Evolutionary conservation across 2,329 filamentous ascomycete genomes (phyloP).

Genomic region (Diaporthe batatas): DNA sequence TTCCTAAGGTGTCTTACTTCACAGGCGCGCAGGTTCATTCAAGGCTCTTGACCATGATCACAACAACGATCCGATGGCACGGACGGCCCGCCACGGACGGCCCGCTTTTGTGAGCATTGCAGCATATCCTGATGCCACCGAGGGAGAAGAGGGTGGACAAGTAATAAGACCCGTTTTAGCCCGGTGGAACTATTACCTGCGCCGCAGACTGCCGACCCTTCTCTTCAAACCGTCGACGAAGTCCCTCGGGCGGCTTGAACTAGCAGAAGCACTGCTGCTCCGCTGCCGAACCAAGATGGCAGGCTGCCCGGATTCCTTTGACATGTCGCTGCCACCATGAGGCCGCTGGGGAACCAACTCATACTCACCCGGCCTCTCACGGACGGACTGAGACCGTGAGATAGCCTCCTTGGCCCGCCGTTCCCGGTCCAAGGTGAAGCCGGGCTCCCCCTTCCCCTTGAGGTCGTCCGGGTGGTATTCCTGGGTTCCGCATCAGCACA

Average conservation of each 20-base stretch:
- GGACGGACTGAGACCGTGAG: constrained; percentile 45
- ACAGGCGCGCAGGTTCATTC: not conserved
- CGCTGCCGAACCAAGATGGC: constrained; percentile 51
- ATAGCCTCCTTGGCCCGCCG: constrained; percentile 69
- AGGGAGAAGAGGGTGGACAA: not conserved
- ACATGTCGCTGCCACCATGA: constrained; percentile 42
- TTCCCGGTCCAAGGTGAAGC: constrained; percentile 77
- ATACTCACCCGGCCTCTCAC: constrained; percentile 54
- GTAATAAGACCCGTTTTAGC: not conserved
- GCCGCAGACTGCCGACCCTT: constrained; percentile 66
- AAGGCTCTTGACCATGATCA: not conserved
- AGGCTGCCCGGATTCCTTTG: constrained; percentile 45
- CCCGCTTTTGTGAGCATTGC: not conserved
- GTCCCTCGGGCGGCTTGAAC: constrained; percentile 54
- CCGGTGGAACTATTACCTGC: constrained; percentile 52
- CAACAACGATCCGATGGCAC: not conserved
- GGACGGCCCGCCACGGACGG: not conserved
- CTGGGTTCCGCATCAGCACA: constrained; percentile 51
- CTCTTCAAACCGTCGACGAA: constrained; percentile 66
- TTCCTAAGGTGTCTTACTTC: not conserved
- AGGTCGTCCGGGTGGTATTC: constrained; percentile 81
- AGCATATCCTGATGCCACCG: not conserved
- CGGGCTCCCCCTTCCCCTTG: constrained; percentile 86
- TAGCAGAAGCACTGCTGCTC: constrained; percentile 57
- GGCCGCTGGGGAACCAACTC: constrained; percentile 61